Percentiles rank a stretch among this genome's conserved stretches.
Evolutionary conservation across 2,329 filamentous ascomycete genomes (phyloP).

Genomic region (Aspergillus arachidicola): DNA sequence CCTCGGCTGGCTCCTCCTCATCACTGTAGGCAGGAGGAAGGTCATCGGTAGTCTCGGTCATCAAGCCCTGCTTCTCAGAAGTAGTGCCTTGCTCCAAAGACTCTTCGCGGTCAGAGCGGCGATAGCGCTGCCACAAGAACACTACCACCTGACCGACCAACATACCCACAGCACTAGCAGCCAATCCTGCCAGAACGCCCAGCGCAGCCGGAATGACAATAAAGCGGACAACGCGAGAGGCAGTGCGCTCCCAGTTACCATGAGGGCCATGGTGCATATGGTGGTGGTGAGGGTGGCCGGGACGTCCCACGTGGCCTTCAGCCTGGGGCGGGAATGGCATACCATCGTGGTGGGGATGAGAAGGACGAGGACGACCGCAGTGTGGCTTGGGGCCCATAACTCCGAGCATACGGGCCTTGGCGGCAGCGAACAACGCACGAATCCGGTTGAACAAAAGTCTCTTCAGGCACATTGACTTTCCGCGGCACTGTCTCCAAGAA

Average conservation of each 20-base stretch:
- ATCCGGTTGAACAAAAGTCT: conserved; percentile 44
- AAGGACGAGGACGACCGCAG: conserved; percentile 30
- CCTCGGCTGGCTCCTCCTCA: conserved; percentile 28
- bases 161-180: conserved; percentile 50
- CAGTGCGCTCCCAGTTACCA: conserved; percentile 41
- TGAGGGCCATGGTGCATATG: conserved; percentile 36
- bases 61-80: conserved; percentile 47
- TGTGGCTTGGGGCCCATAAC: conserved; percentile 32
- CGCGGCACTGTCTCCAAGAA: conserved; percentile 47
- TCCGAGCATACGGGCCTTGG: conserved; percentile 39
- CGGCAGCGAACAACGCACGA: conserved; percentile 39
- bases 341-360: conserved; percentile 11
- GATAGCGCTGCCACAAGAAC: conserved; percentile 48
- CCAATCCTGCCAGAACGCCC: conserved; percentile 49
- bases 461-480: conserved; percentile 42
- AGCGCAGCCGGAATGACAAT: conserved; percentile 50
- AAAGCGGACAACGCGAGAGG: conserved; percentile 45
- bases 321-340: conserved; percentile 11
- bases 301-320: conserved; percentile 19
- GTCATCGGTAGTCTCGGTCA: conserved; percentile 36
- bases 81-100: conserved; percentile 39
- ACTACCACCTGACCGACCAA: conserved; percentile 50
- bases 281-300: conserved; percentile 31
- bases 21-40: conserved; percentile 42
- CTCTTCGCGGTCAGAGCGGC: conserved; percentile 31